Percentiles rank a stretch among this genome's conserved stretches.
These are phyloP conservation scores for Aspergillus terreus DNA, from an alignment of 2,329 filamentous ascomycete species.

Conservation along the genomic window DNA sequence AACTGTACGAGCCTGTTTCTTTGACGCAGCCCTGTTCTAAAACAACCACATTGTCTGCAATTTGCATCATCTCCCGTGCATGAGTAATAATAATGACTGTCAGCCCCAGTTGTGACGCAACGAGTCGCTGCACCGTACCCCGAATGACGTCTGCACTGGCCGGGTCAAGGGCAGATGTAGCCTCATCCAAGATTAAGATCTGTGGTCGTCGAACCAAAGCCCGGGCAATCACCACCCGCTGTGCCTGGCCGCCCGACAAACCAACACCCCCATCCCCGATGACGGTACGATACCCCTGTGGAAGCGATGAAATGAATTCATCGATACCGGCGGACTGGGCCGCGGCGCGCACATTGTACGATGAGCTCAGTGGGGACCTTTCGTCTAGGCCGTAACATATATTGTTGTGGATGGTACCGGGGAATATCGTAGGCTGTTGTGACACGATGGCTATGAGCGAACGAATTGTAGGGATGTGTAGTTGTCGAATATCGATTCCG, in stretches of 20 bases:
- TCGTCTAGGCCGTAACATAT: constrained; percentile 72
- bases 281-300: constrained; percentile 66
- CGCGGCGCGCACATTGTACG: constrained; percentile 51
- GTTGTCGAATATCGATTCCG: constrained; percentile 51
- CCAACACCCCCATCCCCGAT: constrained; percentile 73
- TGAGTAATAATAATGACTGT: constrained; percentile 82
- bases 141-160: constrained; percentile 64
- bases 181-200: constrained; percentile 80
- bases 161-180: constrained; percentile 74
- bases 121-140: constrained; percentile 56
- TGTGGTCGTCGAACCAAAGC: constrained; percentile 68
- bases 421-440: constrained; percentile 62
- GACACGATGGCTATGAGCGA: constrained; percentile 58
- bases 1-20: constrained; percentile 65
- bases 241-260: constrained; percentile 77
- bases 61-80: constrained; percentile 77
- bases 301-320: constrained; percentile 70
- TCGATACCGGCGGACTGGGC: constrained; percentile 61
- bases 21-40: constrained; percentile 64
- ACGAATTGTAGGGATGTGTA: constrained; percentile 61
- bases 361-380: constrained; percentile 48
- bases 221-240: constrained; percentile 75
- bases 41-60: constrained; percentile 70
- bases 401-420: constrained; percentile 41
- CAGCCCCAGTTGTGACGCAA: constrained; percentile 45